These are phyloP conservation scores for Sporothrix pseudoabietina DNA, from an alignment of 2,329 filamentous ascomycete genomes.

Conservation along the genomic window DNA sequence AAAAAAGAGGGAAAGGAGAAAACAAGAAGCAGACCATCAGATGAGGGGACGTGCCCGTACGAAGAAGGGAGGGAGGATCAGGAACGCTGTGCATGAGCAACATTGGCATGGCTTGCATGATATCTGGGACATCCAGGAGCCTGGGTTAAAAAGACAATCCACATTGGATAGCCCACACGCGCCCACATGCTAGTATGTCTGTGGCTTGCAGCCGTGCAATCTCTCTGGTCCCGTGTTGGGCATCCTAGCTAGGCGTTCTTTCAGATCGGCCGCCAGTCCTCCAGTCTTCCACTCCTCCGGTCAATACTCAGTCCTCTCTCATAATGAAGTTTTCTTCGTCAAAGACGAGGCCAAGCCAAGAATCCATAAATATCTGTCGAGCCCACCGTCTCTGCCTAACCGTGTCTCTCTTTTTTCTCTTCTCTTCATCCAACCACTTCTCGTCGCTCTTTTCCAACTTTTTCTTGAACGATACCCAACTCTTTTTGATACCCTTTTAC, in stretches of 20 bases:
- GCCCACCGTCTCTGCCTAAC: background rate
- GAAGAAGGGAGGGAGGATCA: background rate
- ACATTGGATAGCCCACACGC: background rate
- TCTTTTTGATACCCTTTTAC: slow-evolving; percentile 1
- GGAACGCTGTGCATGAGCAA: background rate
- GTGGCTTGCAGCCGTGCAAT: slow-evolving; percentile 22
- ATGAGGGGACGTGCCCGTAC: background rate
- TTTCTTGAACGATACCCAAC: slow-evolving; percentile 8
- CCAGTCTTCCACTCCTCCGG: background rate
- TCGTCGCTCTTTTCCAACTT: slow-evolving; percentile 27
- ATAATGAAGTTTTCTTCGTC: background rate
- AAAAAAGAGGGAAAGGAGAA: background rate
- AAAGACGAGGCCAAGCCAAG: background rate
- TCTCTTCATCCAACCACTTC: slow-evolving; percentile 22
- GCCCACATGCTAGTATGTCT: slow-evolving; percentile 5
- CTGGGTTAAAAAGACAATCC: background rate
- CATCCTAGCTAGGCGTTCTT: background rate
- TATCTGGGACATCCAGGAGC: slow-evolving; percentile 1
- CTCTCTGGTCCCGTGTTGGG: slow-evolving; percentile 1
- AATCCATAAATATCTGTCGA: slow-evolving; percentile 25
- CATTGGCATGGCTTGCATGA: slow-evolving; percentile 9
- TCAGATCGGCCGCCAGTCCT: background rate
- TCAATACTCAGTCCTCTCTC: background rate
- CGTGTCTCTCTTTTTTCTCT: background rate
- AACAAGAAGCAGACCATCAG: background rate